Evolutionary conservation across 257 asterid genomes (phyloP).

Genomic region (Phtheirospermum japonicum): DNA sequence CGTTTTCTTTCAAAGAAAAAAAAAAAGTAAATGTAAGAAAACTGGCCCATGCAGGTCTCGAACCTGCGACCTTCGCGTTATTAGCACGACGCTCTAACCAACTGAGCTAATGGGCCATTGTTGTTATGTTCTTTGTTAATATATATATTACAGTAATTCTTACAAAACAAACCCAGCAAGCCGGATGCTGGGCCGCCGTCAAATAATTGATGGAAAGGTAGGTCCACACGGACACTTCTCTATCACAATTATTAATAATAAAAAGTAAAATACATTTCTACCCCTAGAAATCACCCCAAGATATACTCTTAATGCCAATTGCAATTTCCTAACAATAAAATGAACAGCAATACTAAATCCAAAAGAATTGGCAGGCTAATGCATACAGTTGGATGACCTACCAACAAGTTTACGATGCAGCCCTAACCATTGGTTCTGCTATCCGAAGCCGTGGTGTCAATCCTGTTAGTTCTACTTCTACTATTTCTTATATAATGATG

Average conservation of each 20-base stretch:
- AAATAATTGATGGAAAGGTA: conserved; percentile 62
- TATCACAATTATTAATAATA: too few relatives aligned
- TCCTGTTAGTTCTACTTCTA: conserved; percentile 48
- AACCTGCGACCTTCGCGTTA: conserved; percentile 55
- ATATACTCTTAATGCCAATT: too few relatives aligned
- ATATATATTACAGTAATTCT: too few relatives aligned
- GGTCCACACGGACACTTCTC: too few relatives aligned
- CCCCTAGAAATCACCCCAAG: too few relatives aligned
- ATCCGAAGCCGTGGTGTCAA: conserved; percentile 71
- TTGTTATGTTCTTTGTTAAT: too few relatives aligned
- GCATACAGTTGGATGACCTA: conserved; percentile 65
- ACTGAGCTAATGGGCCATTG: conserved; percentile 74
- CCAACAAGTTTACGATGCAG: conserved; percentile 41
- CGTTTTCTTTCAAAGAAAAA: too few relatives aligned
- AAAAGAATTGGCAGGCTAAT: conserved; percentile 52
- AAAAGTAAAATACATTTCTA: too few relatives aligned
- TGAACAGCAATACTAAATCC: not conserved
- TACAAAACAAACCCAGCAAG: conserved; percentile 41
- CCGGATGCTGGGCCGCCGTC: conserved; percentile 72
- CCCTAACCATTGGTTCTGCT: conserved; percentile 69
- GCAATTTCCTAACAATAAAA: too few relatives aligned
- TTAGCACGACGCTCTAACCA: conserved; percentile 86
- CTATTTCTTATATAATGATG: not conserved
- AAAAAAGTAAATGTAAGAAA: too few relatives aligned
- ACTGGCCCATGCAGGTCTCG: conserved; percentile 57